Percentiles rank a stretch among this genome's conserved stretches.
Conservation (phyloP, 73 alveolate species). For the Halteria grandinella region DNA sequence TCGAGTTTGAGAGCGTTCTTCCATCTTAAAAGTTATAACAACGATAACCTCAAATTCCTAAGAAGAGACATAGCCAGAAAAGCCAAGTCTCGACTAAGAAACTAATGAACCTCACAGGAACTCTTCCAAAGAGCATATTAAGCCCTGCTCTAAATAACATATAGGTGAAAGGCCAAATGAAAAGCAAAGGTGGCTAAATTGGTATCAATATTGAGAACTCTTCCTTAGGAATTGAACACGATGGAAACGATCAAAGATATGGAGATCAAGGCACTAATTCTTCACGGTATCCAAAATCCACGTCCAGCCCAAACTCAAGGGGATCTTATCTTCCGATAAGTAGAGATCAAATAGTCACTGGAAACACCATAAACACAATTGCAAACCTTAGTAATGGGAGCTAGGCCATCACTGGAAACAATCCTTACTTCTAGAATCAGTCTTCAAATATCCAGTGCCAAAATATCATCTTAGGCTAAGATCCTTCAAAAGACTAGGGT, state of each 20-base stretch:
- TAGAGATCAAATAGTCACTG: no score
- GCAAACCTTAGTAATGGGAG: no score
- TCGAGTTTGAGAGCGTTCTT: slow-evolving; percentile 5
- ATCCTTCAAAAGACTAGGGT: no score
- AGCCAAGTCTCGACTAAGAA: slow-evolving; percentile 1
- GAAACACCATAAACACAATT: no score
- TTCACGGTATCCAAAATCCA: neutral
- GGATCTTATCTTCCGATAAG: neutral
- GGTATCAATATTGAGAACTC: neutral
- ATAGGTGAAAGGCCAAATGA: neutral
- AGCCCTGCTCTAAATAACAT: slow-evolving; percentile 26
- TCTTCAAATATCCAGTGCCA: no score
- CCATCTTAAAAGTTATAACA: neutral
- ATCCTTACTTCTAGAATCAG: no score
- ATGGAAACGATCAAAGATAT: neutral
- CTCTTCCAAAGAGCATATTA: slow-evolving; percentile 26
- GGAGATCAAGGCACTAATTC: neutral
- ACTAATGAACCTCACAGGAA: slow-evolving; percentile 27
- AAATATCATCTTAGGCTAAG: no score
- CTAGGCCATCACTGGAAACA: no score
- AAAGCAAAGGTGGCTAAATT: neutral
- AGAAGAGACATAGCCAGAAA: neutral
- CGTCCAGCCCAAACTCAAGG: neutral
- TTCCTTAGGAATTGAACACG: neutral
- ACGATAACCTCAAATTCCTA: neutral